Evolutionary conservation across 306 rosid genomes (phyloP).

Genomic region (Begonia loranthoides): DNA sequence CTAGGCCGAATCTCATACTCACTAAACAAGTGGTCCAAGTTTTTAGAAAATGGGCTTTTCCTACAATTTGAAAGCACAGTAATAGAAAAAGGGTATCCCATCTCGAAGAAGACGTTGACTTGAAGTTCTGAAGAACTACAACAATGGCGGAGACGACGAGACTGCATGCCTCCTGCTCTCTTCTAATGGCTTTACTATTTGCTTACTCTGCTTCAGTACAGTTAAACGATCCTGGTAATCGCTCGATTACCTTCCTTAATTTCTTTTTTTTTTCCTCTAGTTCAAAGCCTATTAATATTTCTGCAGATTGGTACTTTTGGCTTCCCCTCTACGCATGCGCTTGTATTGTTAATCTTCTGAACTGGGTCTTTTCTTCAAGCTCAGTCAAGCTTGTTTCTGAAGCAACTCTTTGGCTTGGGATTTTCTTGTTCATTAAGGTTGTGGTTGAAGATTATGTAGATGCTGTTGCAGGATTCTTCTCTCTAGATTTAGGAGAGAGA

Average conservation of each 20-base stretch:
- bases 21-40: too few relatives aligned
- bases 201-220: slow-evolving; percentile 62
- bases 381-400: slow-evolving; percentile 16
- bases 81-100: too few relatives aligned
- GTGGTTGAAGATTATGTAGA: slow-evolving; percentile 23
- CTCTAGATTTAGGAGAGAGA: slow-evolving; percentile 48
- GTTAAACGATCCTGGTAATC: slow-evolving; percentile 43
- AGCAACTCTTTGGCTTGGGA: slow-evolving; percentile 24
- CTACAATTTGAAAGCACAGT: too few relatives aligned
- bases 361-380: slow-evolving; percentile 19
- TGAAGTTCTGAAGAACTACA: slow-evolving; percentile 8
- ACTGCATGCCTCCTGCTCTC: slow-evolving; percentile 22
- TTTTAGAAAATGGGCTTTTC: too few relatives aligned
- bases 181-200: slow-evolving; percentile 45
- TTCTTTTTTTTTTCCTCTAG: background rate
- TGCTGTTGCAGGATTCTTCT: slow-evolving; percentile 34
- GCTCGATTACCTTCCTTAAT: background rate
- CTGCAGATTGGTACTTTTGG: slow-evolving; percentile 68
- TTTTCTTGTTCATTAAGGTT: slow-evolving; percentile 28
- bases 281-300: background rate
- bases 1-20: too few relatives aligned
- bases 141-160: slow-evolving; percentile 30
- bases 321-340: slow-evolving; percentile 41
- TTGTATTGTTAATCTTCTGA: slow-evolving; percentile 37
- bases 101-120: background rate